Conservation (phyloP, 2,329 filamentous ascomycete genomes). For the Neonectria neomacrospora region DNA sequence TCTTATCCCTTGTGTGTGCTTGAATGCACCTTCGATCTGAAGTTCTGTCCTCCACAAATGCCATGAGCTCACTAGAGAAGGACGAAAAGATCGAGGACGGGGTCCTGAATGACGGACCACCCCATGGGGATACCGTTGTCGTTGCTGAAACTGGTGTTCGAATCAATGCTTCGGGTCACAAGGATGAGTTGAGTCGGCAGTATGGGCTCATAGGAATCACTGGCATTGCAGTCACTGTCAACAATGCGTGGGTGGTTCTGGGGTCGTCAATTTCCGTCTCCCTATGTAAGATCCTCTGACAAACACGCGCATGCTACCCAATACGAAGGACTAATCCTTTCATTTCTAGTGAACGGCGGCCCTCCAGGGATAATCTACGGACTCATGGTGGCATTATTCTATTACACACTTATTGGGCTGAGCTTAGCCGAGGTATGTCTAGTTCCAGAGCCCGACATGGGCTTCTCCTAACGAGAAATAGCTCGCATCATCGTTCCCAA, state of each 20-base stretch:
- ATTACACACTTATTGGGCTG: conserved; percentile 40
- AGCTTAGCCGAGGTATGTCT: conserved; percentile 39
- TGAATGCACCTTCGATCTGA: background rate
- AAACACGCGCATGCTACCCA: background rate
- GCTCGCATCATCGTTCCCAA: conserved; percentile 42
- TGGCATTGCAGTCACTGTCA: conserved; percentile 42
- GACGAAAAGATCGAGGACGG: conserved; percentile 22
- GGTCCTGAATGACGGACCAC: conserved; percentile 20
- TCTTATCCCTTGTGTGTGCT: background rate
- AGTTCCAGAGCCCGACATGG: too few species aligned
- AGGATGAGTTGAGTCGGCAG: conserved; percentile 38
- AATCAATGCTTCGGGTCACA: conserved; percentile 37
- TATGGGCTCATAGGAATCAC: conserved; percentile 41
- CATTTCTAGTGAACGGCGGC: conserved; percentile 35
- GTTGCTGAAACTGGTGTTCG: conserved; percentile 24
- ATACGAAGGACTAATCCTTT: conserved; percentile 3
- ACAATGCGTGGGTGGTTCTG: conserved; percentile 43
- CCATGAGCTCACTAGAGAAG: conserved; percentile 1
- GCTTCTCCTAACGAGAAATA: background rate
- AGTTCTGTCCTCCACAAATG: background rate
- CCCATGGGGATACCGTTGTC: conserved; percentile 24
- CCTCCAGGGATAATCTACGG: conserved; percentile 41
- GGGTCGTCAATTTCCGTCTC: conserved; percentile 43
- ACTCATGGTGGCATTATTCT: conserved; percentile 36
- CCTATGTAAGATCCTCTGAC: conserved; percentile 15